Conservation (phyloP, 1,284 basidiomycete species). For the Apiotrichum laibachii region DNA sequence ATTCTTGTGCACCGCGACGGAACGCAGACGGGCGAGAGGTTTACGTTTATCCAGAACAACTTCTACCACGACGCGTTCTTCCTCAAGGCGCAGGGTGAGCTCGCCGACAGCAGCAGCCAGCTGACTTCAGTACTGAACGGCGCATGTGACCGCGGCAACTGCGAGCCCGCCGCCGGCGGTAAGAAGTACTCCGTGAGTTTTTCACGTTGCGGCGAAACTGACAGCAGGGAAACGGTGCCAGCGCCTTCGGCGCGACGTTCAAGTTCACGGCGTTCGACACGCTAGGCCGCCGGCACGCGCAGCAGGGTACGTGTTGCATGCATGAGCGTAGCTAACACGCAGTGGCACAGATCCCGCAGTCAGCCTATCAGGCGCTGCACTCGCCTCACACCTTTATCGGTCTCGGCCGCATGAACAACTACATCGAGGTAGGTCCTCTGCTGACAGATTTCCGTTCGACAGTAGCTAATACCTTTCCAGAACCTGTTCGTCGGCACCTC, state of each 20-base stretch:
- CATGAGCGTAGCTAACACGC: conserved; percentile 3
- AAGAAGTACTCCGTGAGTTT: conserved; percentile 66
- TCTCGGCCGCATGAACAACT: conserved; percentile 98
- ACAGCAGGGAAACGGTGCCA: conserved; percentile 81
- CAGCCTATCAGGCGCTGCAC: conserved; percentile 80
- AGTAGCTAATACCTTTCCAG: conserved; percentile 27
- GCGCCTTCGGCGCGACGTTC: conserved; percentile 90
- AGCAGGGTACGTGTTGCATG: conserved; percentile 62
- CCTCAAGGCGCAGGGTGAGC: conserved; percentile 86
- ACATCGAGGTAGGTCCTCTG: conserved; percentile 68
- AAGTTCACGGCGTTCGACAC: conserved; percentile 97
- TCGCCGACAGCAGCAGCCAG: not conserved
- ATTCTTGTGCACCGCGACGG: conserved; percentile 84
- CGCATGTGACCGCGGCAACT: conserved; percentile 76
- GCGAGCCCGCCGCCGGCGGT: conserved; percentile 62
- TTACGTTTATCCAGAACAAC: conserved; percentile 92
- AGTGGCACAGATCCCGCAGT: conserved; percentile 91
- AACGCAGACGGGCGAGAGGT: conserved; percentile 53
- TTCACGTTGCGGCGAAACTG: not conserved
- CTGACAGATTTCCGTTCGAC: too few relatives aligned
- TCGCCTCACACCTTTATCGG: conserved; percentile 96
- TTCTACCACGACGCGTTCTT: conserved; percentile 99
- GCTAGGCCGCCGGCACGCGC: conserved; percentile 81
- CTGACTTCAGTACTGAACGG: conserved; percentile 74
- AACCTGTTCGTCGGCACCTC: conserved; percentile 90